Percentiles rank a stretch among this genome's conserved stretches.
phyloP scores from a whole-genome alignment of 2,329 filamentous ascomycete species.

The Harringtonia lauricola region DNA sequence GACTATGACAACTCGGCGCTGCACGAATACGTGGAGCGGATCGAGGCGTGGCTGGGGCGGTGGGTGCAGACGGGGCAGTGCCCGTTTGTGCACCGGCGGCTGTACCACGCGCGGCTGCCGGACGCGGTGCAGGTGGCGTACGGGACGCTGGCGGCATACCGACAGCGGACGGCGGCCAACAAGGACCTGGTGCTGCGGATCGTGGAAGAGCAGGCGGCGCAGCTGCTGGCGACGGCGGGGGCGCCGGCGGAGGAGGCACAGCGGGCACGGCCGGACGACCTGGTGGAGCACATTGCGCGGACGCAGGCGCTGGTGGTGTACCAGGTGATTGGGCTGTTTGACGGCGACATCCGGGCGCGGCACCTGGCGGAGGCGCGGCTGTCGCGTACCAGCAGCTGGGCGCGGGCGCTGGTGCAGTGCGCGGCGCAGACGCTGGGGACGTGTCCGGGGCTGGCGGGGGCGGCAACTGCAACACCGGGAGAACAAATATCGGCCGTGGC shows the following conservation, averaged over 20 bases:
- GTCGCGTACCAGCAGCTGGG: conserved; percentile 3
- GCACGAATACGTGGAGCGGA: conserved; percentile 4
- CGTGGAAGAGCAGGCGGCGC: conserved; percentile 10
- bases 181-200: conserved; percentile 11
- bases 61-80: conserved; percentile 19
- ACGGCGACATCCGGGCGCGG: conserved; percentile 33
- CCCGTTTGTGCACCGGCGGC: conserved; percentile 19
- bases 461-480: too few relatives aligned
- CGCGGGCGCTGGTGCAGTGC: neutral
- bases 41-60: conserved; percentile 15
- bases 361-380: conserved; percentile 25
- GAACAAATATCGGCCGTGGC: neutral
- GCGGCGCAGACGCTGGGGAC: neutral
- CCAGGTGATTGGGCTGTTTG: conserved; percentile 37
- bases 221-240: conserved; percentile 2
- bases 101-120: conserved; percentile 18
- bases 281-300: conserved; percentile 24
- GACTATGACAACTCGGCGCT: conserved; percentile 2
- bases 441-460: neutral
- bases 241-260: neutral
- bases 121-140: conserved; percentile 20
- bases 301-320: conserved; percentile 38
- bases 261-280: neutral
- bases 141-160: conserved; percentile 14
- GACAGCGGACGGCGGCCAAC: conserved; percentile 9